phyloP scores from a whole-genome alignment of 169 alveolate genomes.

The Cryptosporidium sp. region DNA sequence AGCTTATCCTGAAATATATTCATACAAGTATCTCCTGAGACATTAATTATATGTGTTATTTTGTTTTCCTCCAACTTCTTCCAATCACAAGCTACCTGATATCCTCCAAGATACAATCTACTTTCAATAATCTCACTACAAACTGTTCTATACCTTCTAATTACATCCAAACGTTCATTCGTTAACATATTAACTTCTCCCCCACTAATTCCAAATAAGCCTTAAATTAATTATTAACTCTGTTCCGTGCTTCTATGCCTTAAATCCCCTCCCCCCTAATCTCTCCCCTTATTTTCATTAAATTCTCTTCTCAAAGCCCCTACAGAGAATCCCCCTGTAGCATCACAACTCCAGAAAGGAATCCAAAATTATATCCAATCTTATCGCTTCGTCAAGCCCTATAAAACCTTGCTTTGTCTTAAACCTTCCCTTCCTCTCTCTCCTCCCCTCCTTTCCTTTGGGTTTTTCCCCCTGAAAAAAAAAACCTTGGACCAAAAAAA shows the following conservation, averaged over 20 bases:
- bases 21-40: constrained; percentile 76
- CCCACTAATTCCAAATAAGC: background rate
- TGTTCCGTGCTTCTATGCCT: background rate
- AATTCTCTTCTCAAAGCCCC: background rate
- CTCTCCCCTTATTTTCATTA: no score
- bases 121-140: constrained; percentile 75
- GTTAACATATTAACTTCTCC: constrained; percentile 29
- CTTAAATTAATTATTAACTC: background rate
- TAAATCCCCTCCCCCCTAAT: background rate
- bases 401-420: background rate
- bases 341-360: background rate
- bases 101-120: constrained; percentile 76
- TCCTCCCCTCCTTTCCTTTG: background rate
- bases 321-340: background rate
- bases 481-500: background rate
- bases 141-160: constrained; percentile 31
- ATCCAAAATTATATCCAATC: no score
- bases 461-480: background rate
- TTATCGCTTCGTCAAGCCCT: background rate
- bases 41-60: constrained; percentile 76
- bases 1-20: constrained; percentile 35
- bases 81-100: constrained; percentile 55
- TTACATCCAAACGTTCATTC: constrained; percentile 49
- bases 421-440: background rate
- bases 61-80: constrained; percentile 25